These are phyloP conservation scores for Saccharum spontaneum DNA, from an alignment of 176 grass and related monocot genomes.

Conservation along the genomic window DNA sequence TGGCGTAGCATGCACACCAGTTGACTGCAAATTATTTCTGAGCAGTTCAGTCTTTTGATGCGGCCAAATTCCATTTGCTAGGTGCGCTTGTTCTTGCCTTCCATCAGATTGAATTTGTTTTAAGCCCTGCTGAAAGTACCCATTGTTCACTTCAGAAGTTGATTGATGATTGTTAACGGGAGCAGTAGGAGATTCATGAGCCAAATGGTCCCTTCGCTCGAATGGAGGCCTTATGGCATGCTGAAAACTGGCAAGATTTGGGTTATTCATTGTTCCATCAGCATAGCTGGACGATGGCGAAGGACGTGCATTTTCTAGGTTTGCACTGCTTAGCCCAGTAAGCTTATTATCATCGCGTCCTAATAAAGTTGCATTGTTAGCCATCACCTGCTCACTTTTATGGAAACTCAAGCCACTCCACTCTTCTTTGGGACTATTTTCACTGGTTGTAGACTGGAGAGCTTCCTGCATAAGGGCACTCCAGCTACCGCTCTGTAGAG, in stretches of 20 bases:
- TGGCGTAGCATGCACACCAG: slow-evolving; percentile 40
- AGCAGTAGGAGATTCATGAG: slow-evolving; percentile 39
- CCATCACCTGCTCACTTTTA: slow-evolving; percentile 54
- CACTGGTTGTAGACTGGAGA: slow-evolving; percentile 74
- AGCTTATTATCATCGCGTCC: slow-evolving; percentile 38
- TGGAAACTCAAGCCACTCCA: slow-evolving; percentile 76
- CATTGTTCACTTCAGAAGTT: slow-evolving; percentile 51
- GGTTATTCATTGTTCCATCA: slow-evolving; percentile 51
- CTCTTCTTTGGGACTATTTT: slow-evolving; percentile 76
- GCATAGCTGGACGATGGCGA: slow-evolving; percentile 35
- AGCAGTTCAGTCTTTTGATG: slow-evolving; percentile 56
- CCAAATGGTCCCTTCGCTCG: slow-evolving; percentile 44
- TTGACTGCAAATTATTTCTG: slow-evolving; percentile 46
- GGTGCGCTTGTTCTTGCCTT: slow-evolving; percentile 51
- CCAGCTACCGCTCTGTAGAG: slow-evolving; percentile 88
- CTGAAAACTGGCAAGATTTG: slow-evolving; percentile 61
- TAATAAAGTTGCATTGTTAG: slow-evolving; percentile 38
- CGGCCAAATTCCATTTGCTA: slow-evolving; percentile 55
- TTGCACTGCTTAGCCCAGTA: slow-evolving; percentile 40
- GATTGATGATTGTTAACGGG: slow-evolving; percentile 43
- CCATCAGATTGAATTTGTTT: slow-evolving; percentile 63
- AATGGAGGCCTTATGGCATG: slow-evolving; percentile 45
- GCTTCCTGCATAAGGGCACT: slow-evolving; percentile 99
- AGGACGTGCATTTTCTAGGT: slow-evolving; percentile 42
- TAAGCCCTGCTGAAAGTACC: slow-evolving; percentile 47